phyloP scores from a whole-genome alignment of 2,329 filamentous ascomycete genomes.

The Escovopsis sp. region DNA sequence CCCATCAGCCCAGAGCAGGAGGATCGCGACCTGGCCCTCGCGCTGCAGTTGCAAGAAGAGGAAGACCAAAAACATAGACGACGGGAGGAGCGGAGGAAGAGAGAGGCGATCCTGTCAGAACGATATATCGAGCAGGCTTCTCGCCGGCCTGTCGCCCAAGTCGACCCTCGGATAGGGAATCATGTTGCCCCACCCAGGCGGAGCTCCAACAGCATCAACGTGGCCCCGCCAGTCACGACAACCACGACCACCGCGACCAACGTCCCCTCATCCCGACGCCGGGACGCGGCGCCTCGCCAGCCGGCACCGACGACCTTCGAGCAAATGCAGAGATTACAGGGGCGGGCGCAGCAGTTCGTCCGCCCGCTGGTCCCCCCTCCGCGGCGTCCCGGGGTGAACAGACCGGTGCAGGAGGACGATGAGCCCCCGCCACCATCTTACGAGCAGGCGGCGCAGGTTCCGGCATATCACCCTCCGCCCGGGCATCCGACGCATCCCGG shows the following conservation, averaged over 20 bases:
- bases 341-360: slow-evolving; percentile 16
- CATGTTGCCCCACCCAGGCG: slow-evolving; percentile 7
- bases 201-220: slow-evolving; percentile 11
- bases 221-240: background rate
- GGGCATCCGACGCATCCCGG: slow-evolving; percentile 35
- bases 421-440: slow-evolving; percentile 44
- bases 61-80: slow-evolving; percentile 69
- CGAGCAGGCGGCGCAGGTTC: slow-evolving; percentile 39
- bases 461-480: slow-evolving; percentile 35
- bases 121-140: slow-evolving; percentile 50
- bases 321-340: slow-evolving; percentile 4
- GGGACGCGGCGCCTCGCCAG: background rate
- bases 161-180: background rate
- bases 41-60: slow-evolving; percentile 86
- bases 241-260: background rate
- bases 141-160: slow-evolving; percentile 17
- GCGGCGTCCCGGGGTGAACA: slow-evolving; percentile 21
- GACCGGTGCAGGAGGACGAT: slow-evolving; percentile 26
- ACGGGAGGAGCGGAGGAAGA: slow-evolving; percentile 44
- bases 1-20: slow-evolving; percentile 46
- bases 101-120: slow-evolving; percentile 55
- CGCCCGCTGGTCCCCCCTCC: slow-evolving; percentile 25
- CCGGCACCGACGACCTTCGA: slow-evolving; percentile 1
- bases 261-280: background rate
- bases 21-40: slow-evolving; percentile 76